These are phyloP conservation scores for Trametes cinnabarina DNA, from an alignment of 768 basidiomycete genomes.

Conservation along the genomic window DNA sequence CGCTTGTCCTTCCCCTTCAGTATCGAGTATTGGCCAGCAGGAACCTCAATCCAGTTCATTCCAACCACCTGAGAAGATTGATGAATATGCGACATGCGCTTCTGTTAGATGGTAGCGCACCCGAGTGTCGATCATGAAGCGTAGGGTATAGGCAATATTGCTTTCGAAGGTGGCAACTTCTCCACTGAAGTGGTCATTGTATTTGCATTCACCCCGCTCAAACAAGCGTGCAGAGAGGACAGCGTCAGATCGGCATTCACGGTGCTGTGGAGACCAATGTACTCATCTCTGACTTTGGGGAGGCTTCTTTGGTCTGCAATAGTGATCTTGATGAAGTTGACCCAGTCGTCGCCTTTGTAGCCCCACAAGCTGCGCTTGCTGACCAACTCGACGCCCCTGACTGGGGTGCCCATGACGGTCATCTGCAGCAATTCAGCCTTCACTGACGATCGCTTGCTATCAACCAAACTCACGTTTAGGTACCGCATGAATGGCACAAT, in stretches of 20 bases:
- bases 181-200: conserved; percentile 43
- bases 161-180: conserved; percentile 82
- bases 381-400: conserved; percentile 56
- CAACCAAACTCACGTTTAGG: conserved; percentile 65
- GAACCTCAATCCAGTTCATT: conserved; percentile 99
- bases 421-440: conserved; percentile 28
- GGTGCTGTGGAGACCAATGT: conserved; percentile 24
- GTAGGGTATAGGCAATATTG: conserved; percentile 85
- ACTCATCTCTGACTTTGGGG: conserved; percentile 92
- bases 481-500: conserved; percentile 59
- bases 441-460: too few species aligned
- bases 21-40: conserved; percentile 75
- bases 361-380: conserved; percentile 80
- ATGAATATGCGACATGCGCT: not conserved
- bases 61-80: conserved; percentile 69
- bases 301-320: conserved; percentile 69
- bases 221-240: conserved; percentile 40
- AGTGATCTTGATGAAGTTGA: conserved; percentile 84
- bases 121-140: conserved; percentile 98
- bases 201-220: conserved; percentile 53
- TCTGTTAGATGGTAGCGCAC: conserved; percentile 35
- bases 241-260: conserved; percentile 4
- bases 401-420: conserved; percentile 35
- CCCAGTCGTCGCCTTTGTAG: conserved; percentile 76
- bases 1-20: conserved; percentile 54